Conservation (phyloP, 345 rosid genomes). For the Raphanus sativus region DNA sequence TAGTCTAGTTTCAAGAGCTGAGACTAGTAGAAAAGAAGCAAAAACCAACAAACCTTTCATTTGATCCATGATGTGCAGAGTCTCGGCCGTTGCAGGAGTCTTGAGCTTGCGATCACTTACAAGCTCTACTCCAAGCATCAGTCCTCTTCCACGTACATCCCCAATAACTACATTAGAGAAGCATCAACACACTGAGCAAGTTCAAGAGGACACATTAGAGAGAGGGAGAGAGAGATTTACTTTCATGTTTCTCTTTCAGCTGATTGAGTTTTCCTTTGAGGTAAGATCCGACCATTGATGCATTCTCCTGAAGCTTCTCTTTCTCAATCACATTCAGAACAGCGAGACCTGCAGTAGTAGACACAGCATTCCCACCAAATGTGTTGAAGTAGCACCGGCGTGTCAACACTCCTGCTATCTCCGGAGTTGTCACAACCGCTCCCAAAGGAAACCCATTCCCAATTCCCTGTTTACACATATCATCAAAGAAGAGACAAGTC, state of each 20-base stretch:
- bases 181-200: background rate
- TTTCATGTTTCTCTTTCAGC: constrained; percentile 73
- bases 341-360: constrained; percentile 85
- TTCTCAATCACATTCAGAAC: constrained; percentile 86
- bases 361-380: constrained; percentile 88
- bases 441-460: constrained; percentile 99
- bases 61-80: constrained; percentile 71
- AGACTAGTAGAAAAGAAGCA: background rate
- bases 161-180: constrained; percentile 61
- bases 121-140: constrained; percentile 96
- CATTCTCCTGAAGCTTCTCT: constrained; percentile 90
- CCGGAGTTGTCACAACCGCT: constrained; percentile 96
- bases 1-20: background rate
- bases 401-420: constrained; percentile 81
- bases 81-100: constrained; percentile 85
- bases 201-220: background rate
- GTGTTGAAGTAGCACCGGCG: constrained; percentile 86
- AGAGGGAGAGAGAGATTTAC: constrained; percentile 38
- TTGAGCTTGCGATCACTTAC: constrained; percentile 75
- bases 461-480: constrained; percentile 59
- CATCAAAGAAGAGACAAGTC: background rate
- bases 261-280: constrained; percentile 65
- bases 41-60: constrained; percentile 69
- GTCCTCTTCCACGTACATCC: constrained; percentile 93
- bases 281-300: constrained; percentile 73